Conservation (phyloP, 306 rosid genomes). For the Dalbergia oliveri region DNA sequence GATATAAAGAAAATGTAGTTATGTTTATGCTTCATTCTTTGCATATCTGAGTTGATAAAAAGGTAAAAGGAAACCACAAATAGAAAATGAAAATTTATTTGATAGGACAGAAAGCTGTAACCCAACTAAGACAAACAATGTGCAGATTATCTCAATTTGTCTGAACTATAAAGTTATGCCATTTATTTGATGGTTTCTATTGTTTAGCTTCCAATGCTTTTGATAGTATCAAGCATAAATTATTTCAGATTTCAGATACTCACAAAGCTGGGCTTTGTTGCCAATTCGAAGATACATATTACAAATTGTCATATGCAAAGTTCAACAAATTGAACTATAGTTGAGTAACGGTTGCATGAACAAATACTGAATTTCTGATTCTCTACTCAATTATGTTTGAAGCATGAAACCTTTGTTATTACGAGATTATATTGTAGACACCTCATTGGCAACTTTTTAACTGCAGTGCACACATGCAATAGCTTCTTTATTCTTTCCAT, state of each 20-base stretch:
- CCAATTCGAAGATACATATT: neutral
- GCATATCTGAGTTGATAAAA: constrained; percentile 12
- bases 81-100: neutral
- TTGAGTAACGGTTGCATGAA: neutral
- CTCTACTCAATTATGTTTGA: constrained; percentile 5
- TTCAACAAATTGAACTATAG: constrained; percentile 20
- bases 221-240: neutral
- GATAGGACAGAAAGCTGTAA: neutral
- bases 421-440: neutral
- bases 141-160: neutral
- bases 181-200: neutral
- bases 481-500: constrained; percentile 13
- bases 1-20: constrained; percentile 3
- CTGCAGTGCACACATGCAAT: neutral
- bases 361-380: constrained; percentile 13
- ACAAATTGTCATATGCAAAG: constrained; percentile 14
- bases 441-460: neutral
- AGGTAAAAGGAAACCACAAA: neutral
- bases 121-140: neutral
- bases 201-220: constrained; percentile 9
- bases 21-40: constrained; percentile 15
- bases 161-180: constrained; percentile 1
- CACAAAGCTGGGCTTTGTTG: neutral
- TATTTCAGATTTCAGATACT: constrained; percentile 28
- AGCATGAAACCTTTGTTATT: neutral